Percentiles rank a stretch among this genome's conserved stretches.
Conservation (phyloP, 257 asterid genomes). For the Solanum neorickii region DNA sequence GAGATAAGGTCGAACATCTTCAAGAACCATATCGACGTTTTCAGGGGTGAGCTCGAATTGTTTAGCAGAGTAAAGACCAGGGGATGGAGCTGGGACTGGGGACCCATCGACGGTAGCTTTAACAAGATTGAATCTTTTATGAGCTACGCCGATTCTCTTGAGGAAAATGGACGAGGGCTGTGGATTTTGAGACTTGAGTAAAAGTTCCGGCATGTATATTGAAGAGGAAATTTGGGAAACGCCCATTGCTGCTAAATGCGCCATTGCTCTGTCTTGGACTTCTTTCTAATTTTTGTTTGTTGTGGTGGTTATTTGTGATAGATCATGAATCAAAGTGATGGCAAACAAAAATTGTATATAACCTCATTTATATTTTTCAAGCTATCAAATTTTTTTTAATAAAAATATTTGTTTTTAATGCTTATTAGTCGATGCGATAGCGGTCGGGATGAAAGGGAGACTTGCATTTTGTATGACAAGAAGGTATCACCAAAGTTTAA, state of each 20-base stretch:
- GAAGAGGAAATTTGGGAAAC: background rate
- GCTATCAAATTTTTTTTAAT: background rate
- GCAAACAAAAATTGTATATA: too few relatives aligned
- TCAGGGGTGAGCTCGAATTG: conserved; percentile 60
- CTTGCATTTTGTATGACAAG: too few relatives aligned
- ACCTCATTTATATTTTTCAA: background rate
- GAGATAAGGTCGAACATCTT: conserved; percentile 82
- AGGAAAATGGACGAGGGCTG: background rate
- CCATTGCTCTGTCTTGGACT: conserved; percentile 6
- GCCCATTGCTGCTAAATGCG: conserved; percentile 21
- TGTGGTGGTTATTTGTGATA: background rate
- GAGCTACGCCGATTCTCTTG: conserved; percentile 4
- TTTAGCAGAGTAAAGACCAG: conserved; percentile 65
- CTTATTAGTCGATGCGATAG: background rate
- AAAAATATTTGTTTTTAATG: background rate
- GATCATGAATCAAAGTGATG: background rate
- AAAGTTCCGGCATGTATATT: background rate
- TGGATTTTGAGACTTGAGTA: background rate
- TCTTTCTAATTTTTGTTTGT: background rate
- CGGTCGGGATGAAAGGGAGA: background rate
- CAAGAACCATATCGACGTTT: conserved; percentile 82
- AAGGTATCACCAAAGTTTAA: background rate
- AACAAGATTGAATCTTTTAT: conserved; percentile 8
- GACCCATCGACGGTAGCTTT: conserved; percentile 35
- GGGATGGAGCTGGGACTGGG: conserved; percentile 23